These are phyloP conservation scores for Hypericum perforatum DNA, from an alignment of 345 rosid genomes.

Conservation along the genomic window DNA sequence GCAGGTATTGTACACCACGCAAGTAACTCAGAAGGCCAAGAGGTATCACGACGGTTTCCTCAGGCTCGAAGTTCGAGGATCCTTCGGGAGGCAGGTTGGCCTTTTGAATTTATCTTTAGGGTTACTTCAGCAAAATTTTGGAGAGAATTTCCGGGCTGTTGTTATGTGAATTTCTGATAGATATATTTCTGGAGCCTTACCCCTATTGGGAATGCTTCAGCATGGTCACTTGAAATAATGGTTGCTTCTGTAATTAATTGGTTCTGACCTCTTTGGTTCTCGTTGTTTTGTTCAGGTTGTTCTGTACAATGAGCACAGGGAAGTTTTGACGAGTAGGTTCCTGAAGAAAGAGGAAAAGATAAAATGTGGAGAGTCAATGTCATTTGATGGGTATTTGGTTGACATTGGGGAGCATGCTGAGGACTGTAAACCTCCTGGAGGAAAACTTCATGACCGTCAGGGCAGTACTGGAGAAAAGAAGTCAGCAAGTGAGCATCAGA, in stretches of 20 bases:
- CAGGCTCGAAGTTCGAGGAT: constrained; percentile 22
- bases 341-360: constrained; percentile 44
- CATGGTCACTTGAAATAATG: constrained; percentile 4
- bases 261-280: constrained; percentile 11
- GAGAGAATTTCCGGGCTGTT: too few relatives aligned
- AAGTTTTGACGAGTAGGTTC: constrained; percentile 27
- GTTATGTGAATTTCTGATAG: too few relatives aligned
- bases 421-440: constrained; percentile 11
- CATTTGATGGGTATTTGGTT: constrained; percentile 38
- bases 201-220: background rate
- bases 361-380: constrained; percentile 33
- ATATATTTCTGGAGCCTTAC: too few relatives aligned
- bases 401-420: constrained; percentile 36
- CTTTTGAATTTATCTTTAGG: background rate
- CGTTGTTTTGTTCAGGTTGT: constrained; percentile 29
- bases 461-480: constrained; percentile 7
- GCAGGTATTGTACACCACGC: constrained; percentile 59
- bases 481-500: constrained; percentile 11
- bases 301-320: constrained; percentile 43
- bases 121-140: too few relatives aligned
- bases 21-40: constrained; percentile 50
- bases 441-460: constrained; percentile 7
- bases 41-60: constrained; percentile 56
- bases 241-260: constrained; percentile 3
- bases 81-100: constrained; percentile 41